Conservation (phyloP, 768 basidiomycete genomes). For the Macrolepiota fuliginosa region DNA sequence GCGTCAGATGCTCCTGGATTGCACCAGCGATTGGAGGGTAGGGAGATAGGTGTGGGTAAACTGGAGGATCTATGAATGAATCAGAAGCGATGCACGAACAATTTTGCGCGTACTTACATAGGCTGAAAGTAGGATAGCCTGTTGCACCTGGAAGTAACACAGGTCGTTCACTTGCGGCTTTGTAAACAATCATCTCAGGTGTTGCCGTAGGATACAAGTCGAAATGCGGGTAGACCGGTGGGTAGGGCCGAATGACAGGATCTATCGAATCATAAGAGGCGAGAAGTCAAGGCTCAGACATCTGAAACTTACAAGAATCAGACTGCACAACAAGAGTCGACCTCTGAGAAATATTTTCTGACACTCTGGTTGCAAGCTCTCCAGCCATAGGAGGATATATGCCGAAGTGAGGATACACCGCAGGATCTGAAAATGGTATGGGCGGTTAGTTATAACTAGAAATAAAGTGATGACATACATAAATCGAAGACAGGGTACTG, state of each 20-base stretch:
- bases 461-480: conserved; percentile 21
- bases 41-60: conserved; percentile 40
- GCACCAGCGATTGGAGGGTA: conserved; percentile 25
- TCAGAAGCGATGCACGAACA: background rate
- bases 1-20: background rate
- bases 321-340: background rate
- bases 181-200: background rate
- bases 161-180: background rate
- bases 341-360: background rate
- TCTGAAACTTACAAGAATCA: background rate
- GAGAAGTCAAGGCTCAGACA: background rate
- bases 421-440: conserved; percentile 29
- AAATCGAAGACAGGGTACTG: conserved; percentile 35
- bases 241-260: conserved; percentile 13
- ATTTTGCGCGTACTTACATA: conserved; percentile 6
- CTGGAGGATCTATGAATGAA: conserved; percentile 28
- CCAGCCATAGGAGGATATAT: conserved; percentile 16
- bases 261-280: conserved; percentile 14
- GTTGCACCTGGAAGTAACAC: background rate
- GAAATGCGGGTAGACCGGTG: conserved; percentile 22
- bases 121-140: conserved; percentile 12
- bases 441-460: background rate
- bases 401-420: conserved; percentile 25
- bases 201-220: conserved; percentile 21
- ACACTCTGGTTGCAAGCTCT: background rate